Percentiles rank a stretch among this genome's conserved stretches.
Evolutionary conservation across 305 asterid species (phyloP).

Genomic region (Fraxinus dipetala): DNA sequence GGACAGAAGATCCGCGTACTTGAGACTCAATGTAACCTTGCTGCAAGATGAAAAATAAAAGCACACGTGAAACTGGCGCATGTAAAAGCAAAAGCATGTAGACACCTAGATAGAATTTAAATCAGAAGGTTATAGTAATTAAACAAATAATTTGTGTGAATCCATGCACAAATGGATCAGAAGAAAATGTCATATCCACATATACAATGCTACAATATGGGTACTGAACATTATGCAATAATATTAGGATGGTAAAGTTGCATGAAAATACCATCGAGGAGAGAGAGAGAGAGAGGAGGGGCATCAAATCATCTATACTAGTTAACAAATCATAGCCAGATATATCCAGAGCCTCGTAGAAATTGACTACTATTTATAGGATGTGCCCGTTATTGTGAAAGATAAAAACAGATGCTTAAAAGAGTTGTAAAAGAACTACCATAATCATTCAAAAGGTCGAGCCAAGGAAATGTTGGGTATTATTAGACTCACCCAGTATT

Average conservation of each 20-base stretch:
- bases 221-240: not conserved
- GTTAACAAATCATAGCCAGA: not conserved
- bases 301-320: not conserved
- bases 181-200: not conserved
- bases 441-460: not conserved
- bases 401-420: not conserved
- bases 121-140: not conserved
- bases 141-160: not conserved
- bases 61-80: not conserved
- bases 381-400: not conserved
- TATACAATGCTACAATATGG: not conserved
- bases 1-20: slow-evolving; percentile 69
- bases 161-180: not conserved
- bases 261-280: not conserved
- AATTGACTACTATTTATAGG: not conserved
- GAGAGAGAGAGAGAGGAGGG: not conserved
- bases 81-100: not conserved
- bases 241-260: not conserved
- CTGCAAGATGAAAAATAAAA: slow-evolving; percentile 39
- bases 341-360: not conserved
- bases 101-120: not conserved
- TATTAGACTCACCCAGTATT: not conserved
- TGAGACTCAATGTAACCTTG: slow-evolving; percentile 78
- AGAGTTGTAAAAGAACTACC: not conserved
- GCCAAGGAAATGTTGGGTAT: not conserved